Base-by-base conservation (phyloP, 768 basidiomycete species). In the Leucogyrophana mollusca region DNA sequence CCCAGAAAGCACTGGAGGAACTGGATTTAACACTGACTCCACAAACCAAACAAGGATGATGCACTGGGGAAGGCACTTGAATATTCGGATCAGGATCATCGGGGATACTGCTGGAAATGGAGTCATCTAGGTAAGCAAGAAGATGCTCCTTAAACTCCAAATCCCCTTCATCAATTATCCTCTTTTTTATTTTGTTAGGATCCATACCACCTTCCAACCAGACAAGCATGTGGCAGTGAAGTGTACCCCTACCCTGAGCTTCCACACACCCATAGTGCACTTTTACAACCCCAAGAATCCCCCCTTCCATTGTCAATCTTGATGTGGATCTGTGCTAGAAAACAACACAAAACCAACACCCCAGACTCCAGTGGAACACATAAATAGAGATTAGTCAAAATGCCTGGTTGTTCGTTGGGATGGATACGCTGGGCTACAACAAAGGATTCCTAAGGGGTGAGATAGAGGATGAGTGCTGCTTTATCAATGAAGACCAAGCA, bases 241-340 rank as follows among this genome's bases (percentile, higher is more conserved):
- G 43, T 1, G 69, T 56, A 0, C 73, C 72, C 4, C 65, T 35
- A 2, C 68, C 71, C 47, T 70, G 69, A 1, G 69, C 65, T 54
- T 74, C 70, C 0, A 70, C 65, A 46, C 64, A 65, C 2, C 74
- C 73, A 51, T 73, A 75, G 44, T 69, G 70, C 0, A 57, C 67
- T 9, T 54, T 61, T 0, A 65, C 58, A 4, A 38, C 4, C 0
- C 74, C 73, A 1, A 74, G 45, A 1, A 72, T 40, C 1, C 73
- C 68, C 4, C 53, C 56, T 30, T 59, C 43, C 7, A 35, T 3
- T n/a, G n/a, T n/a, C n/a, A n/a, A n/a, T n/a, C n/a, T n/a, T n/a
- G n/a, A n/a, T n/a, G n/a, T n/a, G n/a, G n/a, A n/a, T n/a, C n/a
- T n/a, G n/a, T n/a, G n/a, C n/a, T n/a, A n/a, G n/a, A n/a, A n/a